Evolutionary conservation across 2,329 filamentous ascomycete species (phyloP), one percentile per base, ranked within the genome.

Genomic region (Hypoxylon rubiginosum): DNA sequence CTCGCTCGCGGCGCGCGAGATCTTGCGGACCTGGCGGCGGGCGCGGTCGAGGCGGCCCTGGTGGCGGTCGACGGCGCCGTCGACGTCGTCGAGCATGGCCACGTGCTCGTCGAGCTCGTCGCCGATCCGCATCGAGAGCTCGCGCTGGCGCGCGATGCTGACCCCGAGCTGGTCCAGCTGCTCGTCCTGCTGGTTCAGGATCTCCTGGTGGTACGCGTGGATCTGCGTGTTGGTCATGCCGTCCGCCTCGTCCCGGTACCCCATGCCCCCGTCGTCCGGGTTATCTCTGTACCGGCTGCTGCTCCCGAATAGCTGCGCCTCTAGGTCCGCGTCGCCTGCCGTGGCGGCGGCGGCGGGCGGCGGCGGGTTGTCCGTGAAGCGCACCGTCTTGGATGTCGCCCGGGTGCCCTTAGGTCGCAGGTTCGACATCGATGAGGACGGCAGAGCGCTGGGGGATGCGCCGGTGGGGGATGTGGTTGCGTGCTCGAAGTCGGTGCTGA

Each of bases 91-190:
- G 30, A 99, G 84, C 84, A 99, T 84, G 72, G 91, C 86, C 39
- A 97, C 92, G 75, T 99, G 96, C 72, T 90, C 91, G 73, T 98
- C 96, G 36, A 99, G 85, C 84, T 99, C 96, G 78, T 97, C 92
- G 30, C 96, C 95, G 74, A 99, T 98, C 82, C 96, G 93, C 82
- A 97, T 97, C 76, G 91, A 94, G 67, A 99, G 84, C 82, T 98
- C 93, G 53, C 97, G 86, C 82, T 98, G 96, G 41, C 96, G 88
- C 3, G 92, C 88, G 72, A 99, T 97, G 62, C 89, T 93, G 74
- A 90, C 88, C n/a, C 94, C 93, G 3, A 99, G 83, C 9, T 87
- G 85, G 78, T 98, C 95, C n/a, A 99, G 86, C 78, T 97, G 94
- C 70, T 92, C 91, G 76, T 99, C 96, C 80, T 99, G 96, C 67